These are phyloP conservation scores for Dactylonectria estremocensis DNA, from an alignment of 2,329 filamentous ascomycete genomes.

Conservation along the genomic window DNA sequence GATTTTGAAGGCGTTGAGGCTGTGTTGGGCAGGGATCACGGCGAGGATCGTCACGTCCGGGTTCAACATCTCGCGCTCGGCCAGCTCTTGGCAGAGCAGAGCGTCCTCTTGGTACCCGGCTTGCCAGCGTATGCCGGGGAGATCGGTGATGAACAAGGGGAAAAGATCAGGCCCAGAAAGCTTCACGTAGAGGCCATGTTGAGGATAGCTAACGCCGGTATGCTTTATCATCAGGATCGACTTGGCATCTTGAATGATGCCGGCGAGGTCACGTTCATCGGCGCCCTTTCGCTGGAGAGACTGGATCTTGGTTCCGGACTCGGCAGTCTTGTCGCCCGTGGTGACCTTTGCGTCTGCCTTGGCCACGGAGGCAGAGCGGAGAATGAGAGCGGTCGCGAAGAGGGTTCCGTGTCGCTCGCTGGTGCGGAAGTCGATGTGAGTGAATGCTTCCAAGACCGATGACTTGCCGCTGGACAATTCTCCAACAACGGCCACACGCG, in stretches of 20 bases:
- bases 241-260: conserved; percentile 3
- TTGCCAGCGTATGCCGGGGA: conserved; percentile 10
- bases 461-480: conserved; percentile 18
- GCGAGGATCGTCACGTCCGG: conserved; percentile 20
- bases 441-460: conserved; percentile 17
- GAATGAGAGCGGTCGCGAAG: conserved; percentile 17
- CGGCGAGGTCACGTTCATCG: conserved; percentile 8
- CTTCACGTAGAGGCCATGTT: conserved; percentile 19
- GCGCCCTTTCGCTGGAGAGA: neutral
- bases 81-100: conserved; percentile 14
- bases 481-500: conserved; percentile 11
- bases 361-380: conserved; percentile 3
- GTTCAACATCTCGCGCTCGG: conserved; percentile 17
- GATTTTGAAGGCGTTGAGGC: neutral
- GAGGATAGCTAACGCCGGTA: neutral
- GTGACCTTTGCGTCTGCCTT: conserved; percentile 18
- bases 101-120: neutral
- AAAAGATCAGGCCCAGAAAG: conserved; percentile 13
- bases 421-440: conserved; percentile 14
- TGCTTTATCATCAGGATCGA: neutral
- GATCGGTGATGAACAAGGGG: conserved; percentile 15
- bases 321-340: conserved; percentile 4
- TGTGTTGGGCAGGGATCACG: conserved; percentile 15
- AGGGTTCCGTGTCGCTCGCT: conserved; percentile 8
- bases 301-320: neutral